phyloP scores from a whole-genome alignment of 176 grass and related monocot species.

The Zoysia pacifica region DNA sequence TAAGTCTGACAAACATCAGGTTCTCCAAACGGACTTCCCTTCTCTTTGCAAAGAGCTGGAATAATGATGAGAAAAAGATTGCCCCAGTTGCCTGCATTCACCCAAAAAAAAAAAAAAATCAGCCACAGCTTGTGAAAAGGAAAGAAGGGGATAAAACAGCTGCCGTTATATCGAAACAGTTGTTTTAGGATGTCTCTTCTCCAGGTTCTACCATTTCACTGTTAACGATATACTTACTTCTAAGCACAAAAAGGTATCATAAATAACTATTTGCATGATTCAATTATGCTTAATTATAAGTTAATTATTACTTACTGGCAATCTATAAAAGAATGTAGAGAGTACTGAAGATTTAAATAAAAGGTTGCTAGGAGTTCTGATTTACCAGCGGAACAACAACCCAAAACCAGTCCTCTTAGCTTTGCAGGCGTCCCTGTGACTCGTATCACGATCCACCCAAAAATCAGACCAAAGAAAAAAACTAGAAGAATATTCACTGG shows the following conservation, averaged over 20 bases:
- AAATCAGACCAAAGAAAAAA: conserved; percentile 64
- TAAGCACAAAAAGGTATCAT: background rate
- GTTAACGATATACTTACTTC: background rate
- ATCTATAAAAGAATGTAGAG: background rate
- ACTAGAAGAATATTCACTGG: conserved; percentile 76
- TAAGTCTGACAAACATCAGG: conserved; percentile 60
- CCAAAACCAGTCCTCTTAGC: conserved; percentile 75
- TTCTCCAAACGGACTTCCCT: conserved; percentile 77
- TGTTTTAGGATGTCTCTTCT: background rate
- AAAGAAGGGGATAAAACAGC: background rate
- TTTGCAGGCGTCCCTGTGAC: conserved; percentile 60
- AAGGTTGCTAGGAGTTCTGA: background rate
- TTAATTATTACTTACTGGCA: background rate
- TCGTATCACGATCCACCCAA: conserved; percentile 66
- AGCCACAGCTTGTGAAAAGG: background rate
- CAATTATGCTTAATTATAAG: background rate
- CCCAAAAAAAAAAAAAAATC: background rate
- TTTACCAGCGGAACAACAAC: conserved; percentile 87
- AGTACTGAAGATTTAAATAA: background rate
- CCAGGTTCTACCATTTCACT: background rate
- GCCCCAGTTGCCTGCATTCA: conserved; percentile 68
- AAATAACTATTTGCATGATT: background rate
- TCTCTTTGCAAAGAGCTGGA: conserved; percentile 90
- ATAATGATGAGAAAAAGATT: conserved; percentile 87
- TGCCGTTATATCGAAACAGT: background rate